Percentiles rank a stretch among this genome's conserved stretches.
Conservation (phyloP, 768 basidiomycete genomes). For the Lyophyllum decastes region DNA sequence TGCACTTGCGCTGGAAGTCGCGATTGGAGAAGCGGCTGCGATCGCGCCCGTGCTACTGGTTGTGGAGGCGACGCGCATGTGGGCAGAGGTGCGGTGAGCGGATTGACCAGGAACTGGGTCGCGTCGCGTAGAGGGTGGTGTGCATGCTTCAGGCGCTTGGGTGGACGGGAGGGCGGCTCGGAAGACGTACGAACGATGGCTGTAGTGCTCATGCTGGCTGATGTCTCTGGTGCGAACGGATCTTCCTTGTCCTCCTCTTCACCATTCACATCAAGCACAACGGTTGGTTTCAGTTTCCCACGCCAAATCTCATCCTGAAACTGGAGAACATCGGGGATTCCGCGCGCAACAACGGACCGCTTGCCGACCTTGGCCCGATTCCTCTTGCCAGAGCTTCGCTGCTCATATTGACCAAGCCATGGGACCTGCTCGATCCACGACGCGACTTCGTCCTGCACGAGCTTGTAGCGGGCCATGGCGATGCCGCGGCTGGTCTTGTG, state of each 20-base stretch:
- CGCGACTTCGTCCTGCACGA: conserved; percentile 59
- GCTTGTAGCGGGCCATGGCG: conserved; percentile 71
- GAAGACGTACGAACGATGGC: background rate
- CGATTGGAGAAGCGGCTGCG: background rate
- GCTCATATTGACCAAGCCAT: conserved; percentile 66
- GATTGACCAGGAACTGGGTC: conserved; percentile 59
- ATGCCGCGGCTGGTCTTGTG: conserved; percentile 47
- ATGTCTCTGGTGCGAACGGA: background rate
- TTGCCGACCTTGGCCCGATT: conserved; percentile 64
- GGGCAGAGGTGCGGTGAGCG: conserved; percentile 39
- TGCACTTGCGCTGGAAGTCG: background rate
- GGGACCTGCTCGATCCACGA: conserved; percentile 66
- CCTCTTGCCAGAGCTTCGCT: conserved; percentile 25
- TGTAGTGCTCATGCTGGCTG: background rate
- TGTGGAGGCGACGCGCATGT: conserved; percentile 8
- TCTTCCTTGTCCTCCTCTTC: conserved; percentile 15
- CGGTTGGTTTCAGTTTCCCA: conserved; percentile 37
- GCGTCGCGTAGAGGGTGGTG: conserved; percentile 41
- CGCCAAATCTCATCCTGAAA: conserved; percentile 66
- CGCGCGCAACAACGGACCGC: conserved; percentile 64
- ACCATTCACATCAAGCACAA: conserved; percentile 40
- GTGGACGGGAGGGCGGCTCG: conserved; percentile 2
- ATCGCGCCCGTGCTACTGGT: background rate
- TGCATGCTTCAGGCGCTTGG: conserved; percentile 16
- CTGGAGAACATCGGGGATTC: conserved; percentile 67